phyloP scores from a whole-genome alignment of 2,329 filamentous ascomycete species.

The Beauveria sp. region DNA sequence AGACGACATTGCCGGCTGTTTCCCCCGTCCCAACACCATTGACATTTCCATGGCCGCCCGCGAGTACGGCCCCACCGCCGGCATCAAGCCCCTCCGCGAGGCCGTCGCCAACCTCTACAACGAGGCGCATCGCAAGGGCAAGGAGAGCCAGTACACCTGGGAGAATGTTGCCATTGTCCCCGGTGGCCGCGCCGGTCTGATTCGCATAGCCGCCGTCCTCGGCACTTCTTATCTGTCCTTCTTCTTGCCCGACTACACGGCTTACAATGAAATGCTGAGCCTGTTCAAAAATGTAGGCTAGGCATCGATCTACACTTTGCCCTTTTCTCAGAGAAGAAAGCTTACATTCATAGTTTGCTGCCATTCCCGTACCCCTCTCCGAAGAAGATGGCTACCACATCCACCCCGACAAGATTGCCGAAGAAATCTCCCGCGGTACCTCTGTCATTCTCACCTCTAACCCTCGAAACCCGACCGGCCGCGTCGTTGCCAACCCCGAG shows the following conservation, averaged over 20 bases:
- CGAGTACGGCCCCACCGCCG: slow-evolving; percentile 90
- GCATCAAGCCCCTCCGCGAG: slow-evolving; percentile 82
- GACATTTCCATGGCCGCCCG: slow-evolving; percentile 70
- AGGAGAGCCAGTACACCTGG: slow-evolving; percentile 86
- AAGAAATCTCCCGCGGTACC: slow-evolving; percentile 80
- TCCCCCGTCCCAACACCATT: slow-evolving; percentile 70
- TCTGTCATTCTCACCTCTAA: slow-evolving; percentile 91
- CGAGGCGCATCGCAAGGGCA: slow-evolving; percentile 79
- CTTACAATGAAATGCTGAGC: slow-evolving; percentile 95
- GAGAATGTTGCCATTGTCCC: slow-evolving; percentile 97
- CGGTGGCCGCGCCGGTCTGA: slow-evolving; percentile 84
- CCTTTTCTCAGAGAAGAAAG: background rate
- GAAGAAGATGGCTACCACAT: slow-evolving; percentile 89
- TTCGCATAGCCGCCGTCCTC: slow-evolving; percentile 87
- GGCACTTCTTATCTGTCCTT: slow-evolving; percentile 90
- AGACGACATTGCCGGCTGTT: slow-evolving; percentile 84
- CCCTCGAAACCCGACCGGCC: slow-evolving; percentile 87
- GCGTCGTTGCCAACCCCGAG: slow-evolving; percentile 77
- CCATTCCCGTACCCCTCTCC: slow-evolving; percentile 76
- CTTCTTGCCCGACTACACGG: slow-evolving; percentile 92
- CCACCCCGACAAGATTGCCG: slow-evolving; percentile 84
- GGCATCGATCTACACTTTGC: background rate
- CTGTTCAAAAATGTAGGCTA: slow-evolving; percentile 74
- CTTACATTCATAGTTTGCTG: slow-evolving; percentile 55
- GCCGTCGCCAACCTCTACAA: slow-evolving; percentile 93